Evolutionary conservation across 2,329 filamentous ascomycete species (phyloP), one percentile per base, ranked within the genome.

Genomic region (Beauveria scarabaeidicola): DNA sequence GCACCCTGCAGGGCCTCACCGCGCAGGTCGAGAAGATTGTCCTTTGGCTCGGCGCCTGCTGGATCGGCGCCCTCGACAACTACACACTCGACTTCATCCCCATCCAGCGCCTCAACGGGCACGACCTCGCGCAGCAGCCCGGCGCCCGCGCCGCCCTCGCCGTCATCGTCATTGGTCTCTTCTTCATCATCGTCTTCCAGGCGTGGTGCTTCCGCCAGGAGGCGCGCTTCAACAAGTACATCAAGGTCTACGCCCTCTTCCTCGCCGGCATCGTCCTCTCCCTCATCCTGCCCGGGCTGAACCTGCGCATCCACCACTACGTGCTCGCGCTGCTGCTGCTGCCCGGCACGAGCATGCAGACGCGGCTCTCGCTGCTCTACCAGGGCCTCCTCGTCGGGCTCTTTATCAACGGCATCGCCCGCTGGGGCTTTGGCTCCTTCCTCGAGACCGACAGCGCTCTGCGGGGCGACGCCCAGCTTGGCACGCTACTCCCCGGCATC

Each of bases 81-180:
- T 95, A 97, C 73, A 97, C 94, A 0, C 90, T 99, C 68, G 89
- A 91, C 67, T 88, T 90, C 74, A 97, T 99, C 62, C 94, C 94
- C 0, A 94, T 99, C 64, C 85, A 91, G 72, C 87, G 94, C 2
- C 80, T 99, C n/a, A 97, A 90, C 9, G 85, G 87, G 0, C 91
- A 95, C 70, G 94, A 99, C 69, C 84, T 99, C 47, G 77, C 88
- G 52, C 87, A 91, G 66, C 91, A 99, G 69, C 93, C 94, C 0
- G 94, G 94, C 8, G 94, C 93, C 0, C 87, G 90, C 59, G 81
- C 89, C 1, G 93, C 94, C 0, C 76, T 99, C 52, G 83, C 89
- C 48, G 81, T 90, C 60, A 88, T 99, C 62, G 78, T 97, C 41
- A 77, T 90, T 6, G 71, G 86, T 2, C 79, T 99, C 5, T 73